Conservation (phyloP, 441 rosid genomes). For the Syzygium syzygioides region DNA sequence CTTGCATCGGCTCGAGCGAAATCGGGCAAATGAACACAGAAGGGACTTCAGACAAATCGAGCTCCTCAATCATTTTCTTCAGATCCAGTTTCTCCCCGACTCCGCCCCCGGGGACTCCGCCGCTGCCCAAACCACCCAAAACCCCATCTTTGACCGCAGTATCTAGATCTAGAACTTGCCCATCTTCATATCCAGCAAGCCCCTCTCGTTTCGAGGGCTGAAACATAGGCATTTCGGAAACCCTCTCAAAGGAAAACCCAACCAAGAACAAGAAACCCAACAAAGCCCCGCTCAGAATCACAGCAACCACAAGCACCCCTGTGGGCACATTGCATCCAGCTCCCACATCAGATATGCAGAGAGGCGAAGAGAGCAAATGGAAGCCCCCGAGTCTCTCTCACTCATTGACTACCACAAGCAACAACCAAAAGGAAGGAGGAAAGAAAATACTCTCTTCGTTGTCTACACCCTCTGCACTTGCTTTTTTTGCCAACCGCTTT, state of each 20-base stretch:
- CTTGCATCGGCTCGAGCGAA: slow-evolving; percentile 88
- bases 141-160: slow-evolving; percentile 83
- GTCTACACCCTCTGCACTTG: slow-evolving; percentile 23
- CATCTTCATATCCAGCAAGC: slow-evolving; percentile 37
- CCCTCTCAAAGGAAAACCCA: not conserved
- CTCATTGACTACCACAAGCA: slow-evolving; percentile 24
- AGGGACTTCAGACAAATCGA: slow-evolving; percentile 61
- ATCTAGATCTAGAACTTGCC: slow-evolving; percentile 81
- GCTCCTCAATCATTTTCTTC: slow-evolving; percentile 74
- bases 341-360: slow-evolving; percentile 14
- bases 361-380: slow-evolving; percentile 7
- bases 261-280: slow-evolving; percentile 5
- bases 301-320: slow-evolving; percentile 20
- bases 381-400: slow-evolving; percentile 2
- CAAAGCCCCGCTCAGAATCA: slow-evolving; percentile 9
- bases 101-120: slow-evolving; percentile 23
- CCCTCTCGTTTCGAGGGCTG: slow-evolving; percentile 35
- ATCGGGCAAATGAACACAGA: slow-evolving; percentile 91
- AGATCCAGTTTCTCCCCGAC: slow-evolving; percentile 67
- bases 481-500: slow-evolving; percentile 3
- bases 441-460: slow-evolving; percentile 21
- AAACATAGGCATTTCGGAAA: slow-evolving; percentile 49
- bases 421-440: not conserved
- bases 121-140: slow-evolving; percentile 45
- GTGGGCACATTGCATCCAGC: slow-evolving; percentile 33